Evolutionary conservation across 352 stramenopile species (phyloP).

Genomic region (Phytophthora melonis): DNA sequence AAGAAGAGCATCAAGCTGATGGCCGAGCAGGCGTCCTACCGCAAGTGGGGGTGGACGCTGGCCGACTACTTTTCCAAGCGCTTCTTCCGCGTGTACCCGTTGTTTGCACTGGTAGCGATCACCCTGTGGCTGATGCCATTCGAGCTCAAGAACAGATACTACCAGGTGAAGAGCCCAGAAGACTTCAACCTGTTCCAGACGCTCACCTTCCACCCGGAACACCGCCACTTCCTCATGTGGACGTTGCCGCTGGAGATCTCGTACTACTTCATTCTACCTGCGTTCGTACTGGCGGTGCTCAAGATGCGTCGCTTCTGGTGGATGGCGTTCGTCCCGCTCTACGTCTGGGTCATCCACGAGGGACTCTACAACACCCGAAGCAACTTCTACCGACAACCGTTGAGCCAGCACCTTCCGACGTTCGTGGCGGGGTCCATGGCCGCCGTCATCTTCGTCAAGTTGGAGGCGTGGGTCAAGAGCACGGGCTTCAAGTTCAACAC

Average conservation of each 20-base stretch:
- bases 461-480: slow-evolving; percentile 9
- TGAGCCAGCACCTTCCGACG: slow-evolving; percentile 15
- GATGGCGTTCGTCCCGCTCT: slow-evolving; percentile 5
- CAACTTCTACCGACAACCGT: slow-evolving; percentile 7
- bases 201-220: slow-evolving; percentile 16
- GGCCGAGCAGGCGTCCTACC: background rate
- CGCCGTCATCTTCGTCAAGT: slow-evolving; percentile 14
- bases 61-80: slow-evolving; percentile 27
- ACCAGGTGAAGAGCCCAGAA: background rate
- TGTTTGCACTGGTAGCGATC: slow-evolving; percentile 12
- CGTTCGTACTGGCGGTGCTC: slow-evolving; percentile 12
- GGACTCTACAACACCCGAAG: slow-evolving; percentile 8
- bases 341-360: slow-evolving; percentile 21
- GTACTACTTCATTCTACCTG: slow-evolving; percentile 25
- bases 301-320: slow-evolving; percentile 18
- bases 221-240: slow-evolving; percentile 23
- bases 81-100: slow-evolving; percentile 24
- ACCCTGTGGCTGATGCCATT: slow-evolving; percentile 18
- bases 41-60: slow-evolving; percentile 4
- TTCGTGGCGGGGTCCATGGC: slow-evolving; percentile 23
- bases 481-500: slow-evolving; percentile 5
- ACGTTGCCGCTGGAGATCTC: slow-evolving; percentile 23
- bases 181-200: slow-evolving; percentile 15
- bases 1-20: slow-evolving; percentile 23
- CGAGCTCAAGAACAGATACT: slow-evolving; percentile 17